These are phyloP conservation scores for Styphnolobium japonicum DNA, from an alignment of 306 rosid species.

Conservation along the genomic window DNA sequence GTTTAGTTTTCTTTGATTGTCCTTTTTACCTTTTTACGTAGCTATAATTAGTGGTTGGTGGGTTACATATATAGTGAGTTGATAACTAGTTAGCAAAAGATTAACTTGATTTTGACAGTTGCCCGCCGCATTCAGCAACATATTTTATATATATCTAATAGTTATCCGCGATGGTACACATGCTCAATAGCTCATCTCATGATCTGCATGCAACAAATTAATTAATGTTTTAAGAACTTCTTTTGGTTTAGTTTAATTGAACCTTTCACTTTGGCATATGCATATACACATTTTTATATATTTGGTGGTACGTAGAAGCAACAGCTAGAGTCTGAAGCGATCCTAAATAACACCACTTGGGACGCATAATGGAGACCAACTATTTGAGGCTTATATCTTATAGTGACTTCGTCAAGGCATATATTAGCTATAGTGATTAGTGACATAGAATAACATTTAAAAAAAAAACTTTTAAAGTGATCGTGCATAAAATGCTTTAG, in stretches of 20 bases:
- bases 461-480: too few species aligned
- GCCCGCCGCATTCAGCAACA: not conserved
- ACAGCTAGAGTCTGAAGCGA: not conserved
- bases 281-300: not conserved
- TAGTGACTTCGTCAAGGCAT: not conserved
- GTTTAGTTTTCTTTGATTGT: not conserved
- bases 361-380: not conserved
- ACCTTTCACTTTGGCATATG: not conserved
- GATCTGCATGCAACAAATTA: not conserved
- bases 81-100: not conserved
- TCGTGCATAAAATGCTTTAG: not conserved
- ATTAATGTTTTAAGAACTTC: not conserved
- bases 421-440: not conserved
- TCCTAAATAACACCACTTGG: not conserved
- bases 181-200: not conserved
- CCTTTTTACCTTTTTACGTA: not conserved
- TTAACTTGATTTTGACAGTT: not conserved
- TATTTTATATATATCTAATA: not conserved
- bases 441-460: not conserved
- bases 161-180: not conserved
- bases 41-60: not conserved
- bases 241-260: not conserved
- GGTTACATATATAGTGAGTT: not conserved
- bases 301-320: not conserved
- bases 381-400: not conserved